A percentile compares a stretch with the other conserved stretches of the same genome.
Conservation (phyloP, 2,329 filamentous ascomycete species). For the Tolypocladium nubicola region DNA sequence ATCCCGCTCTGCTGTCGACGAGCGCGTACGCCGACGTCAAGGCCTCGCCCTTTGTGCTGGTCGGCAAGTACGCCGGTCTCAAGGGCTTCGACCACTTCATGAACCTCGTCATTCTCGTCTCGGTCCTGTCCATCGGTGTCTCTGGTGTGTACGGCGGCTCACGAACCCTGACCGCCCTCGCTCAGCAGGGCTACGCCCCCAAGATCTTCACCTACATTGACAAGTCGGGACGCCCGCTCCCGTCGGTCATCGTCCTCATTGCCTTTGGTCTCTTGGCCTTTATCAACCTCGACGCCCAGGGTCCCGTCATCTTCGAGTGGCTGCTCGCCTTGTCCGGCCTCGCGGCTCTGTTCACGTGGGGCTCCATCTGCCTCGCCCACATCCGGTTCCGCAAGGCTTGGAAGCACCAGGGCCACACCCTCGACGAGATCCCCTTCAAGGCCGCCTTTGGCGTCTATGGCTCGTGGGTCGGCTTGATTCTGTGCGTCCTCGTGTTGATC, state of each 20-base stretch:
- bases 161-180: constrained; percentile 40
- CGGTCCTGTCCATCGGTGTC: constrained; percentile 40
- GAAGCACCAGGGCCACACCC: constrained; percentile 44
- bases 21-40: constrained; percentile 16
- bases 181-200: constrained; percentile 40
- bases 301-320: constrained; percentile 48
- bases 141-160: constrained; percentile 42
- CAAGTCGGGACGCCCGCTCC: constrained; percentile 36
- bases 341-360: constrained; percentile 53
- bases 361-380: constrained; percentile 51
- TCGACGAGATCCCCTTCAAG: constrained; percentile 58
- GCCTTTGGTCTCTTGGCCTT: constrained; percentile 34
- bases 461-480: constrained; percentile 49
- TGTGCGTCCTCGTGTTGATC: constrained; percentile 44
- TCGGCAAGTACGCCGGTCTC: constrained; percentile 34
- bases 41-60: constrained; percentile 37
- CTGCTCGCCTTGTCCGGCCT: constrained; percentile 51
- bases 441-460: constrained; percentile 51
- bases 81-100: constrained; percentile 34
- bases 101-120: constrained; percentile 40
- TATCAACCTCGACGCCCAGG: constrained; percentile 29
- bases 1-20: constrained; percentile 26
- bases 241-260: constrained; percentile 29
- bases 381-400: constrained; percentile 55
- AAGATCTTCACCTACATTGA: constrained; percentile 40